Conservation (phyloP, 345 rosid species). For the Litchi chinensis region DNA sequence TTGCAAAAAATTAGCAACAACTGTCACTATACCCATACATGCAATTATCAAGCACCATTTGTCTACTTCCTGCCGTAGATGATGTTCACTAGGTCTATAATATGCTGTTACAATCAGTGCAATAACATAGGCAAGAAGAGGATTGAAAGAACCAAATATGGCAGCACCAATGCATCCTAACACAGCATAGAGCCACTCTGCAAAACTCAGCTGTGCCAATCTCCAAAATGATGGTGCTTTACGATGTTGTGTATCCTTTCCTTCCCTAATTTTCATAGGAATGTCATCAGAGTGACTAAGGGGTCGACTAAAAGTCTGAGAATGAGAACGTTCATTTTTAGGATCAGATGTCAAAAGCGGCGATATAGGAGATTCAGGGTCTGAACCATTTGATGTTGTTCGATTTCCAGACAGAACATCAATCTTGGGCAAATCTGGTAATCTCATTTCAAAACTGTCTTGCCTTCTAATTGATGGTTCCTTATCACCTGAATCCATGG, state of each 20-base stretch:
- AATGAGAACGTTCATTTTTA: conserved; percentile 92
- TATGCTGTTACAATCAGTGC: conserved; percentile 83
- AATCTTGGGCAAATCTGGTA: conserved; percentile 92
- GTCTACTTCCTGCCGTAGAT: conserved; percentile 72
- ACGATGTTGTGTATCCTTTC: conserved; percentile 52
- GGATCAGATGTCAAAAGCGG: conserved; percentile 96
- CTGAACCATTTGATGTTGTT: conserved; percentile 79
- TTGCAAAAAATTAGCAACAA: conserved; percentile 95
- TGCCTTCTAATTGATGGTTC: conserved; percentile 95
- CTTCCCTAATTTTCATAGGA: conserved; percentile 49
- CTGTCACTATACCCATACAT: conserved; percentile 96
- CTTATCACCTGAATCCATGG: conserved; percentile 63
- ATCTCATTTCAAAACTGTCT: conserved; percentile 96
- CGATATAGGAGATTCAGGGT: conserved; percentile 98
- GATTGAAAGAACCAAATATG: conserved; percentile 96
- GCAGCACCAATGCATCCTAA: conserved; percentile 99
- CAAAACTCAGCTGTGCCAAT: conserved; percentile 88
- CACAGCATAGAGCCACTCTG: conserved; percentile 98
- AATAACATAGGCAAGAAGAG: conserved; percentile 94
- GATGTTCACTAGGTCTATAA: conserved; percentile 41
- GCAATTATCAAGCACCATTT: conserved; percentile 99
- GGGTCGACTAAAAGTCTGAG: conserved; percentile 96
- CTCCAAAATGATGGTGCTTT: conserved; percentile 90
- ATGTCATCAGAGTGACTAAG: conserved; percentile 78
- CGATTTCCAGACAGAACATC: conserved; percentile 71